Percentiles rank a stretch among this genome's conserved stretches.
phyloP scores from a whole-genome alignment of 371 early-diverging fungal genomes.

The Funneliformis caledonium region DNA sequence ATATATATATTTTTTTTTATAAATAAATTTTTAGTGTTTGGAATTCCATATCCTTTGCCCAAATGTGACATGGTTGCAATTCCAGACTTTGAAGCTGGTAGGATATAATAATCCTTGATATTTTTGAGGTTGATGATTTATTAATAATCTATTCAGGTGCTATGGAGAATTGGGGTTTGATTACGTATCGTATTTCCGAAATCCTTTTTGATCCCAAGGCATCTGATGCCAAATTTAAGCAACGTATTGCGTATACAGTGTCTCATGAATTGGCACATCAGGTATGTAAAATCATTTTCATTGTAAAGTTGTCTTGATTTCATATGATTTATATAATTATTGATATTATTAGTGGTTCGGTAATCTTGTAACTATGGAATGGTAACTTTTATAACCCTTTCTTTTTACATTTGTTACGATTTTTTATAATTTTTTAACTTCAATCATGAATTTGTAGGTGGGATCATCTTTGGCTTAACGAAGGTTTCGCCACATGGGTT shows the following conservation, averaged over 20 bases:
- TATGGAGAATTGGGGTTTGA: slow-evolving; percentile 97
- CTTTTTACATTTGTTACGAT: background rate
- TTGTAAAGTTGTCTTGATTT: too few relatives aligned
- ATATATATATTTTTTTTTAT: background rate
- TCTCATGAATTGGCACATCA: slow-evolving; percentile 96
- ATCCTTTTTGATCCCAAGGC: slow-evolving; percentile 73
- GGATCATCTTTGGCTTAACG: slow-evolving; percentile 96
- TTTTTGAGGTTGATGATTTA: background rate
- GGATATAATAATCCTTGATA: background rate
- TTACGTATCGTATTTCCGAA: slow-evolving; percentile 86
- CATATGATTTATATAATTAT: too few relatives aligned
- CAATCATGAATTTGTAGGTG: slow-evolving; percentile 61
- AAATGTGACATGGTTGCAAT: slow-evolving; percentile 93
- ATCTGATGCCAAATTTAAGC: slow-evolving; percentile 68
- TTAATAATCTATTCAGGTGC: slow-evolving; percentile 51
- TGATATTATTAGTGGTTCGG: too few relatives aligned
- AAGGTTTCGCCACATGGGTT: slow-evolving; percentile 97
- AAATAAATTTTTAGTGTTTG: slow-evolving; percentile 65
- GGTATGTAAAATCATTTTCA: background rate
- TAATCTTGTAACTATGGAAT: slow-evolving; percentile 89
- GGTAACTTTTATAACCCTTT: slow-evolving; percentile 36
- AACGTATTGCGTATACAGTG: slow-evolving; percentile 83
- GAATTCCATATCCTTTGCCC: slow-evolving; percentile 82
- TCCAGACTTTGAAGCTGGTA: slow-evolving; percentile 82
- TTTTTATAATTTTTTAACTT: background rate